Conservation (phyloP, 148 eudicot genomes). For the Nepenthes mirabilis region DNA sequence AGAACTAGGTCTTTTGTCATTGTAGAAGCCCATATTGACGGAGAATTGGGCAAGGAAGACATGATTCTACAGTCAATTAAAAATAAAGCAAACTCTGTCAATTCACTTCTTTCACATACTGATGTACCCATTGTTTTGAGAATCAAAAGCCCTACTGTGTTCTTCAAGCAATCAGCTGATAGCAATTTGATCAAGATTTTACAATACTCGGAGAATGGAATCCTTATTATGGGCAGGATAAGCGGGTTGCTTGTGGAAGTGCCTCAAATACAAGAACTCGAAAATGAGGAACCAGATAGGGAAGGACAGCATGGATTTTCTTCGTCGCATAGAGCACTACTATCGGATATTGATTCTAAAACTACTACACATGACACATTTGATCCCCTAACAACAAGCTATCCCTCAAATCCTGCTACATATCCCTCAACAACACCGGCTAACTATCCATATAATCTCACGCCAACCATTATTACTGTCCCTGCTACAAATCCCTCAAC, state of each 20-base stretch:
- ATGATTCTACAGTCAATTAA: not conserved
- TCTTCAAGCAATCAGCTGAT: slow-evolving; percentile 7
- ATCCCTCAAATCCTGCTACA: slow-evolving; percentile 12
- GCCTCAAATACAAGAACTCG: slow-evolving; percentile 3
- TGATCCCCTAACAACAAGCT: slow-evolving; percentile 24
- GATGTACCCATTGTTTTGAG: slow-evolving; percentile 10
- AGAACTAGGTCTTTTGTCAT: slow-evolving; percentile 9
- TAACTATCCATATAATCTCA: slow-evolving; percentile 11
- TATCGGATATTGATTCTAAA: slow-evolving; percentile 5
- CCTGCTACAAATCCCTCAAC: slow-evolving; percentile 37
- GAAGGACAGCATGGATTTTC: slow-evolving; percentile 7
- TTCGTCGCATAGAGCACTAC: slow-evolving; percentile 19
- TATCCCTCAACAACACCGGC: slow-evolving; percentile 11
- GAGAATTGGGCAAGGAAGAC: slow-evolving; percentile 7
- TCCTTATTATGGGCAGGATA: not conserved
- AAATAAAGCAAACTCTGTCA: slow-evolving; percentile 4
- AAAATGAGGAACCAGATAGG: slow-evolving; percentile 6
- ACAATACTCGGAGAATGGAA: not conserved
- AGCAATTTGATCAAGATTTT: not conserved
- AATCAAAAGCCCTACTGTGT: slow-evolving; percentile 7
- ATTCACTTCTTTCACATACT: slow-evolving; percentile 1
- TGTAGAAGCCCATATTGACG: slow-evolving; percentile 13
- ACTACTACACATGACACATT: slow-evolving; percentile 26
- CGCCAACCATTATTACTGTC: slow-evolving; percentile 38
- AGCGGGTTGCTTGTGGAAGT: slow-evolving; percentile 12